Evolutionary conservation across 495 filamentous ascomycete species (phyloP).

Genomic region (Recurvomyces mirabilis): DNA sequence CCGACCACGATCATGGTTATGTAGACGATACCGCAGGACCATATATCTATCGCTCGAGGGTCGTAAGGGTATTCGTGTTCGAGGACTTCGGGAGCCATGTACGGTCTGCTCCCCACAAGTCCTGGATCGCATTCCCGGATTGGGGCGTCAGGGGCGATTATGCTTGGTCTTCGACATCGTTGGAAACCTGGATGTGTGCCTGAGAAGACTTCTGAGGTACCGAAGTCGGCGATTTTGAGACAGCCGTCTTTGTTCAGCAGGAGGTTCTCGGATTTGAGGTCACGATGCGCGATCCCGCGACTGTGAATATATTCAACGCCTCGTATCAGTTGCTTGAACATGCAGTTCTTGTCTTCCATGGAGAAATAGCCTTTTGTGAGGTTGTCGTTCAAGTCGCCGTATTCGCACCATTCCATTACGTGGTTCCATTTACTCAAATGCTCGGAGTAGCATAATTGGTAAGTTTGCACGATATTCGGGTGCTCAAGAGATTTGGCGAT

Average conservation of each 20-base stretch:
- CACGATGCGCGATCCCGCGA: slow-evolving; percentile 67
- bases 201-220: slow-evolving; percentile 63
- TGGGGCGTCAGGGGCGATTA: slow-evolving; percentile 36
- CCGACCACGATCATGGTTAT: slow-evolving; percentile 54
- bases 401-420: slow-evolving; percentile 73
- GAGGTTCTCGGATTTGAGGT: slow-evolving; percentile 72
- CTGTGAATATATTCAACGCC: slow-evolving; percentile 59
- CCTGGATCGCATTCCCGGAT: slow-evolving; percentile 55
- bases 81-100: slow-evolving; percentile 68
- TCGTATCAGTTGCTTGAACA: slow-evolving; percentile 70
- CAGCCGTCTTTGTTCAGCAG: slow-evolving; percentile 56
- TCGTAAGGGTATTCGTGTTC: slow-evolving; percentile 56
- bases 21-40: slow-evolving; percentile 67
- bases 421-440: slow-evolving; percentile 58
- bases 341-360: slow-evolving; percentile 50
- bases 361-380: slow-evolving; percentile 52
- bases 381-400: slow-evolving; percentile 61
- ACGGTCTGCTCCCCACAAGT: slow-evolving; percentile 64
- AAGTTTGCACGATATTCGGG: slow-evolving; percentile 66
- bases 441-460: slow-evolving; percentile 51
- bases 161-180: slow-evolving; percentile 26
- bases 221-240: slow-evolving; percentile 74
- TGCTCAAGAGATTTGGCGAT: slow-evolving; percentile 65
- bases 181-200: slow-evolving; percentile 61
- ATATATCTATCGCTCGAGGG: slow-evolving; percentile 63